Evolutionary conservation across 2,329 filamentous ascomycete species (phyloP), one percentile per base, ranked within the genome.

Genomic region (Scedosporium minutisporum): DNA sequence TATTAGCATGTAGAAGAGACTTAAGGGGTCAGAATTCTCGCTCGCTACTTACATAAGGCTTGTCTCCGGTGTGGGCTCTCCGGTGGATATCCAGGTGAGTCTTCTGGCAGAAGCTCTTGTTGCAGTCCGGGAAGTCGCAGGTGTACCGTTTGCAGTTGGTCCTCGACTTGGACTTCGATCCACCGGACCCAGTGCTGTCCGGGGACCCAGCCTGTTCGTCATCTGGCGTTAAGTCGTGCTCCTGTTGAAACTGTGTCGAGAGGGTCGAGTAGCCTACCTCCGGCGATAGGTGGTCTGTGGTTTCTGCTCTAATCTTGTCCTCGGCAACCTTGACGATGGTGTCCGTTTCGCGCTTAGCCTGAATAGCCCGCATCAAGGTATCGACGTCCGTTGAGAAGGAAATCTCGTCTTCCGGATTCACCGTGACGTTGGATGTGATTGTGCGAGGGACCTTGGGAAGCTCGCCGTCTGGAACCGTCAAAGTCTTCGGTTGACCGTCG

Each of bases 11-110:
- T 71, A 63, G 38, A 23, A 38, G 48, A 65, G 6, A 62, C 60
- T 10, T 64, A 23, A 42, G 33, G 48, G 1, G 25, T 18, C 25
- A 41, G 18, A n/a, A 3, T 51, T 42, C 42, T n/a, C 2, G 21
- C 14, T 18, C 2, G 3, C 4, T 38, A 64, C 90, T 80, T 78
- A 96, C 89, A 72, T 93, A 97, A 64, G 93, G 93, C 72, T 92
- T 95, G 62, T 89, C 86, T 16, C 95, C 95, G 2, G 91, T 96
- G 74, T 99, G 95, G 4, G 89, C 88, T 66, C 93, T 84, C 57
- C 85, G 87, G 73, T 99, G 95, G 58, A 96, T 97, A 65, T 95
- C 89, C 10, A 97, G 82, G 69, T 97, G 93, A 1, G 93, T 96
- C 76, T 93, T 96, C 71, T 97, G 93, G 64, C 85, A 86, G 74